Conservation (phyloP, 805 yeast species). For the Torulaspora delbrueckii region DNA sequence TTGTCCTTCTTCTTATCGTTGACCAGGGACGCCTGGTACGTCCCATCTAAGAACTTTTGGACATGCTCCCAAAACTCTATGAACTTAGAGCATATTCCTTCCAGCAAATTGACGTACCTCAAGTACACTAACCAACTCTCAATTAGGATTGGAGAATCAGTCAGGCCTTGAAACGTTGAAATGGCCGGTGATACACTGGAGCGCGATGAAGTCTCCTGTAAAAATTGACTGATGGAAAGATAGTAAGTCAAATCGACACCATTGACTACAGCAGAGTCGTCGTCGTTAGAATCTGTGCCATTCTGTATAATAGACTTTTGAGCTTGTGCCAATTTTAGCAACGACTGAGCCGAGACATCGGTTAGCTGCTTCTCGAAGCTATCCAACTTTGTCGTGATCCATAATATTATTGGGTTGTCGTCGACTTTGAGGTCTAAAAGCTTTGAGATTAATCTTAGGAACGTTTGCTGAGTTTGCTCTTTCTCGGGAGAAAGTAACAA, state of each 20-base stretch:
- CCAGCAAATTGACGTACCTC: slow-evolving; percentile 41
- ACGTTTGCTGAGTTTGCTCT: slow-evolving; percentile 27
- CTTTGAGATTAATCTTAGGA: slow-evolving; percentile 46
- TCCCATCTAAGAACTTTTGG: slow-evolving; percentile 49
- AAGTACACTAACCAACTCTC: slow-evolving; percentile 56
- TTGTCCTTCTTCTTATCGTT: slow-evolving; percentile 39
- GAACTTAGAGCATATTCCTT: slow-evolving; percentile 38
- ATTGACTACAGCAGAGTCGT: slow-evolving; percentile 12
- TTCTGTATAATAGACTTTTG: slow-evolving; percentile 39
- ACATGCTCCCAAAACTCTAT: slow-evolving; percentile 51
- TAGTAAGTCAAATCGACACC: slow-evolving; percentile 37
- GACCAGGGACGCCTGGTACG: slow-evolving; percentile 40
- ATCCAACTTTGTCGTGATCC: slow-evolving; percentile 51
- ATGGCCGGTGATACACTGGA: slow-evolving; percentile 8
- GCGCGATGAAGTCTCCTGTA: slow-evolving; percentile 12
- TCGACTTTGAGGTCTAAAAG: slow-evolving; percentile 58
- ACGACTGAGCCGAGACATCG: slow-evolving; percentile 41
- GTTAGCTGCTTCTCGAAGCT: slow-evolving; percentile 38
- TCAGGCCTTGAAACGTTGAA: slow-evolving; percentile 29
- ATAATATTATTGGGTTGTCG: slow-evolving; percentile 60
- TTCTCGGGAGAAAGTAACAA: slow-evolving; percentile 34
- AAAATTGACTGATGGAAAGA: slow-evolving; percentile 26
- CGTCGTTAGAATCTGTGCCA: slow-evolving; percentile 13
- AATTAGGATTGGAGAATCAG: slow-evolving; percentile 51
- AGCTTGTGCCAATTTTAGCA: slow-evolving; percentile 38